Evolutionary conservation across 495 filamentous ascomycete species (phyloP), one percentile per base, ranked within the genome.

Genomic region (Staphylotrichum longicolle): DNA sequence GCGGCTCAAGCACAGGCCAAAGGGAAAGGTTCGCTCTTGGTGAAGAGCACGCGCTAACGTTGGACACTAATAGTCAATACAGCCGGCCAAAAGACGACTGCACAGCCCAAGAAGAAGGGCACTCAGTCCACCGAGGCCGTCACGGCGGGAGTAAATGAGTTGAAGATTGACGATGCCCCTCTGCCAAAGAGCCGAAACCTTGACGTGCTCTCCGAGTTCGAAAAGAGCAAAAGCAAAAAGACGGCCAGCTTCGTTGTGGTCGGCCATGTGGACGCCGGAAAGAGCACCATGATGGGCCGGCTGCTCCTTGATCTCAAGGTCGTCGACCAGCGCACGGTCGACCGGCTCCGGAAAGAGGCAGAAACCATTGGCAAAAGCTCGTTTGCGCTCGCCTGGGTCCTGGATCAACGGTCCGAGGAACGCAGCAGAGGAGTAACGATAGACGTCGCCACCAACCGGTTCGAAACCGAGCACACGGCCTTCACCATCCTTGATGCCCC

Each of bases 401-500:
- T 98, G 58, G 94, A 98, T 75, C 89, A 94, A 68, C 88, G 90
- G 9, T 81, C 84, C 0, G 93, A 98, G 65, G 94, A 98, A 71
- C 83, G 94, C 53, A 83, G 77, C 47, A 83, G 93, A 62, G 94
- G 94, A 47, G 90, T 98, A n/a, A 98, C 94, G 4, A 96, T 98
- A 58, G 94, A 98, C 69, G 93, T 98, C 70, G 95, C 95, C 42
- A 93, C 86, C 32, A 93, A 94, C 75, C 85, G 90, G 62, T 98
- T 98, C 71, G 89, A 93, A 72, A 98, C 94, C 0, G 85, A 88
- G 5, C 87, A 80, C 14, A 91, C 91, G 0, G 81, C 80, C 14
- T 98, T 97, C 70, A 98, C 93, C 8, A 98, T 98, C 51, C 81
- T 98, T 3, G 94, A 98, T 74, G 91, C 94, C 1, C 94, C 94